Evolutionary conservation across 169 alveolate species (phyloP).

Genomic region (Besnoitia besnoiti): DNA sequence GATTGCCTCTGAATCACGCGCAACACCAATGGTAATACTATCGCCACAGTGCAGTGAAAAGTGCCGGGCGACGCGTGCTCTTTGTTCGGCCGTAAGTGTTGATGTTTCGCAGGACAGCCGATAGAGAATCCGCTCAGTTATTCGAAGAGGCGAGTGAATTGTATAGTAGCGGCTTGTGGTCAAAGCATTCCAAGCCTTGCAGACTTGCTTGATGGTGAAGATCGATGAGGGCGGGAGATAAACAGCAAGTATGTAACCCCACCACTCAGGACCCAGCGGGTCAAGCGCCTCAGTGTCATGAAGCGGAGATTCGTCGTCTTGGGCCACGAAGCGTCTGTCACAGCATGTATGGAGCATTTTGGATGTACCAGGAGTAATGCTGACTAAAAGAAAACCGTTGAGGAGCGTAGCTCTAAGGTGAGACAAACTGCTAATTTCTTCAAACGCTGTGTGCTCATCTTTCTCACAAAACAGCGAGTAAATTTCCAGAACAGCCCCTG

Average conservation of each 20-base stretch:
- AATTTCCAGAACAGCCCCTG: background rate
- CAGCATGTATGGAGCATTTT: background rate
- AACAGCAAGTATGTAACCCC: slow-evolving; percentile 16
- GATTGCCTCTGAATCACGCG: background rate
- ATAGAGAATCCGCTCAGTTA: background rate
- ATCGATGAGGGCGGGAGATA: slow-evolving; percentile 12
- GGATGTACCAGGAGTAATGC: background rate
- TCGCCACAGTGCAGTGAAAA: slow-evolving; percentile 3
- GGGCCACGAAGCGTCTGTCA: background rate
- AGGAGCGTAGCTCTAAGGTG: too few relatives aligned
- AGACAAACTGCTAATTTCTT: too few relatives aligned
- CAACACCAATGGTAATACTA: background rate
- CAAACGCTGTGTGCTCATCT: too few relatives aligned
- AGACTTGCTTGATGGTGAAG: slow-evolving; percentile 21
- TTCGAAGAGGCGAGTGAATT: background rate
- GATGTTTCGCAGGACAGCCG: background rate
- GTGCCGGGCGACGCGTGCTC: background rate
- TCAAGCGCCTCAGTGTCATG: background rate
- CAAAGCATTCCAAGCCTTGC: slow-evolving; percentile 16
- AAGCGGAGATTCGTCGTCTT: background rate
- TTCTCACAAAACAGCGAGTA: too few relatives aligned
- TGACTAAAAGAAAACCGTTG: too few relatives aligned
- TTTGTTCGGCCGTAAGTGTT: background rate
- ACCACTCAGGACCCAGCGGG: slow-evolving; percentile 14
- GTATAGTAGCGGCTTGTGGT: slow-evolving; percentile 1